A percentile compares a stretch with the other conserved stretches of the same genome.
Conservation (phyloP, 495 filamentous ascomycete species). For the Hypoxylon cercidicola region DNA sequence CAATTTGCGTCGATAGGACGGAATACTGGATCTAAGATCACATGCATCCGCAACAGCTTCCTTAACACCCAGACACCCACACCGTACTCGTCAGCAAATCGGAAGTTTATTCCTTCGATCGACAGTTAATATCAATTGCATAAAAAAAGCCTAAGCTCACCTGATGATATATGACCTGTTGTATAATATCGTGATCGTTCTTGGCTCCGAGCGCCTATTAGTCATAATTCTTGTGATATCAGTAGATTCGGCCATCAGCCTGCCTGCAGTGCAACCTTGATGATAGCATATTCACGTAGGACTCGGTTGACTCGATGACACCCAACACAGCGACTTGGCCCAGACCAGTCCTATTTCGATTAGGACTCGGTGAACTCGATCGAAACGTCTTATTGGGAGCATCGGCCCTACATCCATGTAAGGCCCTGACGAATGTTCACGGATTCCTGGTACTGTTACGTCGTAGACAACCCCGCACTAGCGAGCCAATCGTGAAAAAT, state of each 20-base stretch:
- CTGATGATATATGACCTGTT: constrained; percentile 13
- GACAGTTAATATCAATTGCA: not conserved
- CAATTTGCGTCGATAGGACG: constrained; percentile 8
- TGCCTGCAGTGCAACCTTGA: constrained; percentile 10
- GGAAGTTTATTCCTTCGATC: constrained; percentile 9
- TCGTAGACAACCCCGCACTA: constrained; percentile 9
- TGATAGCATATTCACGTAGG: not conserved
- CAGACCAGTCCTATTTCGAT: constrained; percentile 16
- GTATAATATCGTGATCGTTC: not conserved
- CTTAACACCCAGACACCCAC: not conserved
- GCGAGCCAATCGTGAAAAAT: constrained; percentile 5
- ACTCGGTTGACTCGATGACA: constrained; percentile 2
- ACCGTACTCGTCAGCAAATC: constrained; percentile 12
- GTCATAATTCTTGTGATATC: constrained; percentile 2
- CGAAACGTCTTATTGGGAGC: constrained; percentile 2
- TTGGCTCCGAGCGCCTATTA: constrained; percentile 11
- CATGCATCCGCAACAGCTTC: constrained; percentile 2
- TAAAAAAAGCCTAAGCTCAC: not conserved
- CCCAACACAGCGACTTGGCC: constrained; percentile 10
- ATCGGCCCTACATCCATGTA: constrained; percentile 10
- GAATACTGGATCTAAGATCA: constrained; percentile 2
- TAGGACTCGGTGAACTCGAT: constrained; percentile 16
- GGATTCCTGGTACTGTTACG: not conserved
- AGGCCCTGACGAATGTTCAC: constrained; percentile 10
- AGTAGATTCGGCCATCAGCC: constrained; percentile 18